Evolutionary conservation across 345 rosid genomes (phyloP).

Genomic region (Euclidium syriacum): DNA sequence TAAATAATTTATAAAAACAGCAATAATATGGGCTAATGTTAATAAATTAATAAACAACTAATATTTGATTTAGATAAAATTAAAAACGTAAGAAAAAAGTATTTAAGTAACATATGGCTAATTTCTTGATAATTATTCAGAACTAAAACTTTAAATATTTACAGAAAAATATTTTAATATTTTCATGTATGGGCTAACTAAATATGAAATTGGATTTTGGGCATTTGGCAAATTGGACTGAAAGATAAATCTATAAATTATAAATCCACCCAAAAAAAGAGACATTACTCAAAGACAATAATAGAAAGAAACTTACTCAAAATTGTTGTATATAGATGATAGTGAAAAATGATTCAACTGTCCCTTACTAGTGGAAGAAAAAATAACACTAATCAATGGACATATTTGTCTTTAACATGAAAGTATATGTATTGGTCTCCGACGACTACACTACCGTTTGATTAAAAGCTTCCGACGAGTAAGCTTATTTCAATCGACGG

Average conservation of each 20-base stretch:
- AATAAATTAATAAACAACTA: too few species aligned
- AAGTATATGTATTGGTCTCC: conserved; percentile 17
- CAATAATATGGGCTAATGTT: too few species aligned
- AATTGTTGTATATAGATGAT: neutral
- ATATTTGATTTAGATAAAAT: too few species aligned
- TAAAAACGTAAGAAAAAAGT: too few species aligned
- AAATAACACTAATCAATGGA: conserved; percentile 22
- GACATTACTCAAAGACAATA: neutral
- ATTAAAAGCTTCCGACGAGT: conserved; percentile 4
- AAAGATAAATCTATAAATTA: neutral
- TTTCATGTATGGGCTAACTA: too few species aligned
- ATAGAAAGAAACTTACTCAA: neutral
- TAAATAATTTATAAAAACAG: too few species aligned
- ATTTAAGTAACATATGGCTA: too few species aligned
- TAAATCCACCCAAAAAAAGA: neutral
- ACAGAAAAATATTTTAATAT: too few species aligned
- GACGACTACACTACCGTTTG: conserved; percentile 19
- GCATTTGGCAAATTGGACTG: neutral
- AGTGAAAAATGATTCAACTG: neutral
- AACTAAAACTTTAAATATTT: too few species aligned
- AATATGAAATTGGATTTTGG: neutral
- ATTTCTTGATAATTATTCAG: too few species aligned
- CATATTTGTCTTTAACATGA: neutral
- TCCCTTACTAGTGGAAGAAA: conserved; percentile 31
- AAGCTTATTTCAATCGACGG: conserved; percentile 18